phyloP scores from a whole-genome alignment of 2,329 filamentous ascomycete species.

The Neofusicoccum kwambonambiense region DNA sequence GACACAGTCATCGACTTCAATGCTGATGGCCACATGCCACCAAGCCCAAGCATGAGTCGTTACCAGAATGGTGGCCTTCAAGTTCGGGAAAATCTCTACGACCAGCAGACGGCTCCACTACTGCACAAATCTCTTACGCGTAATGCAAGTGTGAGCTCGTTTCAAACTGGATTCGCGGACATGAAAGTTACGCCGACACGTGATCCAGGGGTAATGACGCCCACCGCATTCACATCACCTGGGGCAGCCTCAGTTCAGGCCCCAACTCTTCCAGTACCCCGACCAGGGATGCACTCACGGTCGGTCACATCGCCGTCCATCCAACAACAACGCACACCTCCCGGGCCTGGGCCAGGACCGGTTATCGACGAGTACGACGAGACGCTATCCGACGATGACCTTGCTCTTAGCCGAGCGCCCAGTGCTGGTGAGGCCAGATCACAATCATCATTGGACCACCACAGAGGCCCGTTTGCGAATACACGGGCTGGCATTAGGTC shows the following conservation, averaged over 20 bases:
- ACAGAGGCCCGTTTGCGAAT: slow-evolving; percentile 58
- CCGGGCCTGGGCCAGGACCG: slow-evolving; percentile 40
- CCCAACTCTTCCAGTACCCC: slow-evolving; percentile 36
- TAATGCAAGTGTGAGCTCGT: slow-evolving; percentile 70
- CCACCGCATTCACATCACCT: slow-evolving; percentile 53
- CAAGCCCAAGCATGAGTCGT: slow-evolving; percentile 30
- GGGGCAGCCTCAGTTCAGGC: slow-evolving; percentile 25
- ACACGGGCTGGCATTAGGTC: slow-evolving; percentile 49
- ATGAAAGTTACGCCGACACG: slow-evolving; percentile 58
- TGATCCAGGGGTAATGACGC: slow-evolving; percentile 54
- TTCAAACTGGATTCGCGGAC: slow-evolving; percentile 87
- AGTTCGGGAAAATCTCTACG: slow-evolving; percentile 79
- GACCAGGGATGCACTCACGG: slow-evolving; percentile 73
- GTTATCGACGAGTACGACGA: slow-evolving; percentile 69
- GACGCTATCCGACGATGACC: slow-evolving; percentile 74
- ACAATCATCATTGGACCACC: slow-evolving; percentile 10
- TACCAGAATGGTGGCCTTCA: slow-evolving; percentile 52
- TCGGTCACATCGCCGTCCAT: slow-evolving; percentile 79
- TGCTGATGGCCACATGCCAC: slow-evolving; percentile 32
- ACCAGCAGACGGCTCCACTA: slow-evolving; percentile 89
- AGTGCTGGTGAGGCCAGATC: background rate
- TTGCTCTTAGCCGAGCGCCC: slow-evolving; percentile 45
- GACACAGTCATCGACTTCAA: slow-evolving; percentile 36
- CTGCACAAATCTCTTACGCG: slow-evolving; percentile 75
- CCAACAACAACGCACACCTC: slow-evolving; percentile 55